Conservation (phyloP, 2,329 filamentous ascomycete genomes). For the Nemania bipapillata region DNA sequence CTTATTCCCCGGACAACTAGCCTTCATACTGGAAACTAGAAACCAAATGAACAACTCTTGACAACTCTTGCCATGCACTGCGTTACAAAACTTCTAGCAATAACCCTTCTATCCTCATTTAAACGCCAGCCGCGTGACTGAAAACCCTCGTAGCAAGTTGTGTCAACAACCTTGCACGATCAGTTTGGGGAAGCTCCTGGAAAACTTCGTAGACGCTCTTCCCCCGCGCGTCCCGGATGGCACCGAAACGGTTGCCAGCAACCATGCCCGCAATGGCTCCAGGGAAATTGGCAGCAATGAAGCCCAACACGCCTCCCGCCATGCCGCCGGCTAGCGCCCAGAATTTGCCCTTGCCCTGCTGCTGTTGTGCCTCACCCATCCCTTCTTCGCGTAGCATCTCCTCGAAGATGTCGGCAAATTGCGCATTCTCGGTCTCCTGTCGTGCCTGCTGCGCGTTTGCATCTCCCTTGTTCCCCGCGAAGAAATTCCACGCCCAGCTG, state of each 20-base stretch:
- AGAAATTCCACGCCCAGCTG: constrained; percentile 80
- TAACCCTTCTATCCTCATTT: constrained; percentile 13
- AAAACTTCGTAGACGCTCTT: constrained; percentile 97
- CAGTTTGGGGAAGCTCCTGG: constrained; percentile 82
- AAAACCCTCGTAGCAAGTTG: constrained; percentile 89
- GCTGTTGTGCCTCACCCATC: constrained; percentile 75
- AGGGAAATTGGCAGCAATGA: constrained; percentile 92
- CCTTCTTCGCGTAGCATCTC: constrained; percentile 89
- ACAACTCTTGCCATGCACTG: background rate
- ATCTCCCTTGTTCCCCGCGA: constrained; percentile 54
- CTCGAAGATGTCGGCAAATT: constrained; percentile 90
- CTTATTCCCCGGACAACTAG: background rate
- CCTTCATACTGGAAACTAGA: background rate
- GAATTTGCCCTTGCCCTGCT: constrained; percentile 75
- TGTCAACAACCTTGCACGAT: constrained; percentile 82
- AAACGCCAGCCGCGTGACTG: constrained; percentile 75
- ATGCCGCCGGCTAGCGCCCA: constrained; percentile 87
- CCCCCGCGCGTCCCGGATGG: constrained; percentile 86
- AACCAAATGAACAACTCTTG: background rate
- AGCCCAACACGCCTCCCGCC: constrained; percentile 89
- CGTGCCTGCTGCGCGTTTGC: constrained; percentile 56
- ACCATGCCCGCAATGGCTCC: constrained; percentile 90
- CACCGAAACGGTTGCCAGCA: constrained; percentile 90
- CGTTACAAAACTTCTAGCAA: too few species aligned
- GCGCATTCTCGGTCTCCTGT: constrained; percentile 73